A percentile compares a stretch with the other conserved stretches of the same genome.
Conservation (phyloP, 2,329 filamentous ascomycete species). For the Pyrenophora seminiperda region DNA sequence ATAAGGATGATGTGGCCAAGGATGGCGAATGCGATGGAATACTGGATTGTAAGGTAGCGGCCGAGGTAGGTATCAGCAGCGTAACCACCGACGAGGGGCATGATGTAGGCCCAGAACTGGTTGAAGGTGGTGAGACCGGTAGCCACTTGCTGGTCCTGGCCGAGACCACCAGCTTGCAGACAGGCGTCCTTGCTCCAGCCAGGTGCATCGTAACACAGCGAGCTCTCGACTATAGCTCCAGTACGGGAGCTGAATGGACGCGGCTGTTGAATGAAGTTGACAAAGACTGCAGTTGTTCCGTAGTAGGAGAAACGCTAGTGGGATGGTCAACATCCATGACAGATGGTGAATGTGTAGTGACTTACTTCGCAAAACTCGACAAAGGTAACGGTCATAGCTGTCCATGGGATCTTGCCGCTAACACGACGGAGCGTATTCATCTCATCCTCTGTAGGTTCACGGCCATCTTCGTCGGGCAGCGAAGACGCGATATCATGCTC, state of each 20-base stretch:
- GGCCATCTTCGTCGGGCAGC: slow-evolving; percentile 23
- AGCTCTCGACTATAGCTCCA: too few species aligned
- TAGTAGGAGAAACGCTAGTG: too few species aligned
- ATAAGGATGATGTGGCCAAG: slow-evolving; percentile 62
- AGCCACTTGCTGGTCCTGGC: slow-evolving; percentile 46
- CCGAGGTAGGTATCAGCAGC: slow-evolving; percentile 64
- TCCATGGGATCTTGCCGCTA: slow-evolving; percentile 67
- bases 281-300: too few species aligned
- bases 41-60: slow-evolving; percentile 66
- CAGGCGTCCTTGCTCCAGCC: too few species aligned
- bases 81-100: slow-evolving; percentile 59
- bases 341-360: too few species aligned
- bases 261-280: slow-evolving; percentile 47
- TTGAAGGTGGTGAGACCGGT: slow-evolving; percentile 48
- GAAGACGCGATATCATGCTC: too few species aligned
- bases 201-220: too few species aligned
- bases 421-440: slow-evolving; percentile 65
- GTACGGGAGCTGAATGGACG: slow-evolving; percentile 35
- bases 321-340: too few species aligned
- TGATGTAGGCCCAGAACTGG: slow-evolving; percentile 50
- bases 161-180: slow-evolving; percentile 41
- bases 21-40: slow-evolving; percentile 55
- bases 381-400: slow-evolving; percentile 71
- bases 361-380: slow-evolving; percentile 78
- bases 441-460: slow-evolving; percentile 66